phyloP scores from a whole-genome alignment of 768 basidiomycete species.

The Russula olivacea region DNA sequence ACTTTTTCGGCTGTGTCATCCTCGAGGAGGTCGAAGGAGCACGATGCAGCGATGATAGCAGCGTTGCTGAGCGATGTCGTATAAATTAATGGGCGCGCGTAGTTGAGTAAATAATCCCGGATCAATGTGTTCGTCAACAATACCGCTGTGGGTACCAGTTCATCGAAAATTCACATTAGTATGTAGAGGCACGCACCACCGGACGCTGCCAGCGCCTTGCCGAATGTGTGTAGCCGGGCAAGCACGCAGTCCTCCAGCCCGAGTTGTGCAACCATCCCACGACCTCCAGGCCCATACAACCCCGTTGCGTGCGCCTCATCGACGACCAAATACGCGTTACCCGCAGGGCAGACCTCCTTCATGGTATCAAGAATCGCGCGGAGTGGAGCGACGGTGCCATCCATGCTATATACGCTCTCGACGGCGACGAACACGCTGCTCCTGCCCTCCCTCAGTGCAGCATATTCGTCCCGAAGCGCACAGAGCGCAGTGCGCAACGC shows the following conservation, averaged over 20 bases:
- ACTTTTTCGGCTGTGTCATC: slow-evolving; percentile 61
- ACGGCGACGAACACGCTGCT: slow-evolving; percentile 70
- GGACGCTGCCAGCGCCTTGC: slow-evolving; percentile 79
- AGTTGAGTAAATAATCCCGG: slow-evolving; percentile 64
- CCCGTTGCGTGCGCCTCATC: slow-evolving; percentile 89
- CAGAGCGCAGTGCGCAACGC: slow-evolving; percentile 48
- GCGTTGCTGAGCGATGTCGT: slow-evolving; percentile 77
- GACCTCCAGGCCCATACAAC: slow-evolving; percentile 71
- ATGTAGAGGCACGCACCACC: slow-evolving; percentile 56
- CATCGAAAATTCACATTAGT: no score
- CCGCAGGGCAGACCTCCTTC: slow-evolving; percentile 46
- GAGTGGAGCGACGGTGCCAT: slow-evolving; percentile 73
- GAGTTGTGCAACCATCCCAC: not conserved
- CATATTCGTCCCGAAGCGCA: slow-evolving; percentile 45
- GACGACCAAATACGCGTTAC: slow-evolving; percentile 69
- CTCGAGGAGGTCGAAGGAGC: slow-evolving; percentile 73
- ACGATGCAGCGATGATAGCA: slow-evolving; percentile 68
- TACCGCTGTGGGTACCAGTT: slow-evolving; percentile 47
- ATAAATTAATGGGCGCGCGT: slow-evolving; percentile 86
- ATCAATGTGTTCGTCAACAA: slow-evolving; percentile 58
- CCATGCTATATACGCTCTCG: slow-evolving; percentile 93
- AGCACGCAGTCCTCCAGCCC: not conserved
- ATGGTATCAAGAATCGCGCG: slow-evolving; percentile 32
- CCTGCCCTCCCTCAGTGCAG: slow-evolving; percentile 59
- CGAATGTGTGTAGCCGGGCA: slow-evolving; percentile 76